Evolutionary conservation across 164 flowering plant species (phyloP), one percentile per base, ranked within the genome.

Genomic region (Umbilicus rupestris): DNA sequence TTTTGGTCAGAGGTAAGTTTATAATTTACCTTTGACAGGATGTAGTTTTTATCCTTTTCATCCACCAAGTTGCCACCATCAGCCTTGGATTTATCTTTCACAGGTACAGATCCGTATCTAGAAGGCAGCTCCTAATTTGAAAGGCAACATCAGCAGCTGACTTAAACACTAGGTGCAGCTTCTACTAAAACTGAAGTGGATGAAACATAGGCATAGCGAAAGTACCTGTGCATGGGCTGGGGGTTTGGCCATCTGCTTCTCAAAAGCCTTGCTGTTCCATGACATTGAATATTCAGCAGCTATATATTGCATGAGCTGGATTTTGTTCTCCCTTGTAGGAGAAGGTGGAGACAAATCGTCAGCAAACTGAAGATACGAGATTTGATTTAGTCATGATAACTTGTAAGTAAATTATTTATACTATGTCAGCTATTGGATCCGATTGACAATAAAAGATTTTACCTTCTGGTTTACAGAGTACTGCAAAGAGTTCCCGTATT

Each of bases 181-280:
- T 41, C 15, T 41, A 2, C 10, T 12, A 7, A 29, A 1, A 55
- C 7, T 55, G 11, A 19, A 55, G 26, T 60, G 39, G 17, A 62
- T 62, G 65, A 62, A 11, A 62, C 30, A 8, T 62, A 31, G 65
- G 17, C 17, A 62, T 4, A 62, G 22, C n/a, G n/a, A n/a, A 44
- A 33, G 33, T 31, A 49, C 66, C 52, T 75, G 72, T 7, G 59
- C 59, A 67, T 55, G 39, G 22, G 64, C 52, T 41, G 83, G 59
- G 49, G 84, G 72, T 49, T 69, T 76, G 55, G 77, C 59, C 81
- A 82, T 81, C 63, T 79, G 82, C 72, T 70, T 72, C 66, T 85
- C 80, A 72, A 82, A 87, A 39, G 79, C 81, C 70, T 28, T 65
- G 60, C 75, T 66, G 63, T 85, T 83, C 92, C 92, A 87, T 57